These are phyloP conservation scores for Boletus rex-veris DNA, from an alignment of 768 basidiomycete species.

Conservation along the genomic window DNA sequence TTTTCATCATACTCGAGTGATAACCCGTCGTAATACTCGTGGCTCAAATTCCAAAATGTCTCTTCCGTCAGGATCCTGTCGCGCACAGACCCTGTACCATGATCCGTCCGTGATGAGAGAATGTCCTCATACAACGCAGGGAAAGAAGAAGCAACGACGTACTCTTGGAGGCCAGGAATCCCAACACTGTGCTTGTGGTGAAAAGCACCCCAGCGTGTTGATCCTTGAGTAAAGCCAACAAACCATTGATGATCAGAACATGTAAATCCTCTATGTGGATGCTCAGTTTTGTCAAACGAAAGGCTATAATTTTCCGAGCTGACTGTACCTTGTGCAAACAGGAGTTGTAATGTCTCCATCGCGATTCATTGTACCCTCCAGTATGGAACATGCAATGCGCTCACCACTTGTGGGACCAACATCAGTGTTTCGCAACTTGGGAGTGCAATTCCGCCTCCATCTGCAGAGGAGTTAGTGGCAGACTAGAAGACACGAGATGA, in stretches of 20 bases:
- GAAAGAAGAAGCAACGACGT: neutral
- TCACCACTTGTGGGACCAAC: slow-evolving; percentile 14
- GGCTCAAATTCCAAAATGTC: slow-evolving; percentile 17
- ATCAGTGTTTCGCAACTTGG: neutral
- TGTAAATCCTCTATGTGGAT: slow-evolving; percentile 12
- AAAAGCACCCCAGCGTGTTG: slow-evolving; percentile 15
- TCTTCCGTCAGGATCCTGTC: slow-evolving; percentile 11
- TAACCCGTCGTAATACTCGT: slow-evolving; percentile 19
- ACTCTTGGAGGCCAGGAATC: slow-evolving; percentile 14
- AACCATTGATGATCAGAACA: slow-evolving; percentile 1
- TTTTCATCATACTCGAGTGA: slow-evolving; percentile 14
- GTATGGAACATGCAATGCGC: slow-evolving; percentile 13
- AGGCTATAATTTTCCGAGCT: neutral
- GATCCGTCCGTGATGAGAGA: neutral
- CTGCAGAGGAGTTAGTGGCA: neutral
- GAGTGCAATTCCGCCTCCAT: neutral
- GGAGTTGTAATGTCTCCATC: slow-evolving; percentile 7
- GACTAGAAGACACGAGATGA: neutral
- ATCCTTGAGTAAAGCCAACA: slow-evolving; percentile 18
- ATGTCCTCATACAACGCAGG: neutral
- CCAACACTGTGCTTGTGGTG: slow-evolving; percentile 12
- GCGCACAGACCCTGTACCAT: slow-evolving; percentile 13
- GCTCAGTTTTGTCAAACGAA: neutral
- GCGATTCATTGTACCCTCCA: slow-evolving; percentile 17
- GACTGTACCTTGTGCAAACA: slow-evolving; percentile 15